These are phyloP conservation scores for Ustilago esculenta DNA, from an alignment of 1,284 basidiomycete genomes.

Conservation along the genomic window DNA sequence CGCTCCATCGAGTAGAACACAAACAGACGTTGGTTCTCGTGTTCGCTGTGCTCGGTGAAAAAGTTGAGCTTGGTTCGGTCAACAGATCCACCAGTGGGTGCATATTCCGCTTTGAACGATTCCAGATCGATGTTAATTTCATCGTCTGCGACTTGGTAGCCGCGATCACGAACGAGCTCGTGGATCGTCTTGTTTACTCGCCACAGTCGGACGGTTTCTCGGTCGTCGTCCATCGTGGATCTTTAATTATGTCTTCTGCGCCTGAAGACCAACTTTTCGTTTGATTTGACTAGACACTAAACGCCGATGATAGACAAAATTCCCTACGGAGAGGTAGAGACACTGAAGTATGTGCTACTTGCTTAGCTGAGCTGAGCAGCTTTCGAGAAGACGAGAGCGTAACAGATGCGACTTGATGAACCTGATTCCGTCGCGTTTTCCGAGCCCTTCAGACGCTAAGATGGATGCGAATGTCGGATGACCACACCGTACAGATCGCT, in stretches of 20 bases:
- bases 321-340: no score
- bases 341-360: no score
- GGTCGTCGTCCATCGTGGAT: slow-evolving; percentile 66
- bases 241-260: background rate
- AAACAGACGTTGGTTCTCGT: slow-evolving; percentile 82
- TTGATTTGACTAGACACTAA: no score
- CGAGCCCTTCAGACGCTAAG: no score
- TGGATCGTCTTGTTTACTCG: slow-evolving; percentile 96
- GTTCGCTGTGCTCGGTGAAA: slow-evolving; percentile 53
- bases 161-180: slow-evolving; percentile 88
- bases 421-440: background rate
- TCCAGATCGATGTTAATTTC: slow-evolving; percentile 86
- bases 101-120: slow-evolving; percentile 72
- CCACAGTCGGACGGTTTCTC: slow-evolving; percentile 79
- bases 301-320: no score
- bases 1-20: slow-evolving; percentile 78
- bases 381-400: no score
- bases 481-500: background rate
- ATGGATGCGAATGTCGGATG: background rate
- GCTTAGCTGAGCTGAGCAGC: no score
- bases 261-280: background rate
- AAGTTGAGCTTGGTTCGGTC: slow-evolving; percentile 65
- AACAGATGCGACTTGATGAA: no score
- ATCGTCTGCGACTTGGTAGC: slow-evolving; percentile 87
- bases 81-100: slow-evolving; percentile 69